Conservation (phyloP, 257 asterid genomes). For the Petunia secreta region DNA sequence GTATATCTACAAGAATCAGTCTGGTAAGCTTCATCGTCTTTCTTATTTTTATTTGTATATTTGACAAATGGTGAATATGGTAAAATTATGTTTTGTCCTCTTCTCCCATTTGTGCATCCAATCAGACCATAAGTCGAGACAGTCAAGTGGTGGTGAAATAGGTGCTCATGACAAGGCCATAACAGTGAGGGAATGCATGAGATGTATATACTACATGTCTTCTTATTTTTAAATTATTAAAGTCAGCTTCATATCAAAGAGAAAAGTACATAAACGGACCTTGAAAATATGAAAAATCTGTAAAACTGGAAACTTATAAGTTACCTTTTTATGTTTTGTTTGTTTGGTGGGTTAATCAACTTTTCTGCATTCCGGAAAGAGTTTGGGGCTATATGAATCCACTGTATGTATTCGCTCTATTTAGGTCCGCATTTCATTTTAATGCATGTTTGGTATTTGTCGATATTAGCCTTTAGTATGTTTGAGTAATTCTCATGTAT, state of each 20-base stretch:
- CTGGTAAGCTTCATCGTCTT: not conserved
- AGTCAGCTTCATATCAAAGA: not conserved
- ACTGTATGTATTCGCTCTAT: not conserved
- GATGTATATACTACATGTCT: not conserved
- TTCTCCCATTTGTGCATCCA: not conserved
- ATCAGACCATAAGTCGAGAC: not conserved
- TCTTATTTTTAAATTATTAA: not conserved
- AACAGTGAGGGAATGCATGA: not conserved
- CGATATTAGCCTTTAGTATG: not conserved
- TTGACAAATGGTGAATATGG: not conserved
- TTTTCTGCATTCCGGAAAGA: not conserved
- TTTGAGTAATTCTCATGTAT: conserved; percentile 27
- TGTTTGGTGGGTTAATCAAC: not conserved
- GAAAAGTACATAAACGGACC: not conserved
- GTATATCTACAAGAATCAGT: not conserved
- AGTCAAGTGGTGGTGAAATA: not conserved
- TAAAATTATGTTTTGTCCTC: not conserved
- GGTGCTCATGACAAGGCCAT: not conserved
- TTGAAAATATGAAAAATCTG: not conserved
- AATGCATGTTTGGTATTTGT: too few relatives aligned
- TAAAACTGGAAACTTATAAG: not conserved
- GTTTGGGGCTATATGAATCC: not conserved
- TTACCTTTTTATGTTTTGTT: not conserved
- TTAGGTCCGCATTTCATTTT: not conserved
- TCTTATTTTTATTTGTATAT: not conserved